These are phyloP conservation scores for Pyricularia pennisetigena DNA, from an alignment of 2,329 filamentous ascomycete species.

Conservation along the genomic window DNA sequence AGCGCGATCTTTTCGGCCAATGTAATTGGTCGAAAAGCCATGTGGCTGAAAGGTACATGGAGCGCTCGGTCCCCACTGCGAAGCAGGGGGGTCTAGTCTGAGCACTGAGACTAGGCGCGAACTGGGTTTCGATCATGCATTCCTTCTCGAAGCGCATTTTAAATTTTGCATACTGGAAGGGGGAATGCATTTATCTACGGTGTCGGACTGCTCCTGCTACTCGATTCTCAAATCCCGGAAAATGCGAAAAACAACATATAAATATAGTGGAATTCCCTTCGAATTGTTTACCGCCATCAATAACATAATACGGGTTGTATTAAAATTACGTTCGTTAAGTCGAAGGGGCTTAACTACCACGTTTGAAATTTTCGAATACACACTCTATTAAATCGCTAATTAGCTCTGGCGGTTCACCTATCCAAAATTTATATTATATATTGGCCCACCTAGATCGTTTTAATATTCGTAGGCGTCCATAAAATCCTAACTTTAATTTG, in stretches of 20 bases:
- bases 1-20: too few relatives aligned
- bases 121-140: constrained; percentile 37
- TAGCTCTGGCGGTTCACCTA: constrained; percentile 4
- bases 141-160: constrained; percentile 22
- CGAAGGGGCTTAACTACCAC: constrained; percentile 39
- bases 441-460: constrained; percentile 23
- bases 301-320: constrained; percentile 46
- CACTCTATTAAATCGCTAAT: constrained; percentile 14
- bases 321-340: constrained; percentile 41
- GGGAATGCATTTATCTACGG: constrained; percentile 1
- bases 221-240: constrained; percentile 43
- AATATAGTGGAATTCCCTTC: constrained; percentile 42
- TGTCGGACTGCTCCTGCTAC: constrained; percentile 22
- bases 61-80: too few relatives aligned
- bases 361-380: constrained; percentile 31
- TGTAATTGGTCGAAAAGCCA: too few relatives aligned
- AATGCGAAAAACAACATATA: constrained; percentile 44
- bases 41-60: too few relatives aligned
- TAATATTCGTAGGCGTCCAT: constrained; percentile 42
- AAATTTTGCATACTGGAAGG: constrained; percentile 43
- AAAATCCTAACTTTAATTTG: constrained; percentile 40
- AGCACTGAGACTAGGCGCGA: too few relatives aligned
- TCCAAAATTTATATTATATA: not conserved
- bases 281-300: constrained; percentile 44
- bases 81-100: too few relatives aligned